These are phyloP conservation scores for Calocybe gambosa DNA, from an alignment of 1,284 basidiomycete genomes.

Conservation along the genomic window DNA sequence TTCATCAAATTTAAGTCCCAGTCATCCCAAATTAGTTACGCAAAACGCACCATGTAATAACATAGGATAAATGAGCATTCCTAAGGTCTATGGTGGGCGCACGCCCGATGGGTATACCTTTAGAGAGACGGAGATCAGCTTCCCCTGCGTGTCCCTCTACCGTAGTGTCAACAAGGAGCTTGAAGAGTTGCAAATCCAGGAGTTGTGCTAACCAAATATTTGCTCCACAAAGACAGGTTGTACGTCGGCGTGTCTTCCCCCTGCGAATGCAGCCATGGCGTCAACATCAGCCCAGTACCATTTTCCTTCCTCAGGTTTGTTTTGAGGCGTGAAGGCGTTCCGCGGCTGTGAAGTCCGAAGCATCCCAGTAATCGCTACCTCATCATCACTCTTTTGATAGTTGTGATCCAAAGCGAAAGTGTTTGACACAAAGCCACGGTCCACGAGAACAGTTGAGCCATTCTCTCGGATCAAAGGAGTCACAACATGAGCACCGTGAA, in stretches of 20 bases:
- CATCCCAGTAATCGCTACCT: conserved; percentile 72
- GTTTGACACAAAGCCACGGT: conserved; percentile 85
- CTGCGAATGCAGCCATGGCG: conserved; percentile 77
- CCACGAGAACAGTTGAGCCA: conserved; percentile 79
- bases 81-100: conserved; percentile 83
- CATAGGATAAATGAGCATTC: conserved; percentile 95
- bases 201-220: conserved; percentile 64
- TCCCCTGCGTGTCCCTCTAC: conserved; percentile 79
- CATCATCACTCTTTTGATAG: conserved; percentile 37
- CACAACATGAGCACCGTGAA: conserved; percentile 81
- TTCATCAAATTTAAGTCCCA: conserved; percentile 22
- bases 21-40: conserved; percentile 3
- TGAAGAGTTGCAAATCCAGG: not conserved
- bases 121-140: conserved; percentile 54
- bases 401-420: conserved; percentile 39
- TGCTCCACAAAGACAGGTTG: conserved; percentile 86
- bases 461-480: conserved; percentile 77
- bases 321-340: conserved; percentile 86
- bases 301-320: conserved; percentile 70
- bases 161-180: conserved; percentile 6
- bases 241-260: conserved; percentile 61
- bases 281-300: conserved; percentile 93
- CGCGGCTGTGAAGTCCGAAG: conserved; percentile 62
- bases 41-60: conserved; percentile 79
- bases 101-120: conserved; percentile 84